Evolutionary conservation across 805 yeast species (phyloP).

Genomic region (Pichia membranifaciens): DNA sequence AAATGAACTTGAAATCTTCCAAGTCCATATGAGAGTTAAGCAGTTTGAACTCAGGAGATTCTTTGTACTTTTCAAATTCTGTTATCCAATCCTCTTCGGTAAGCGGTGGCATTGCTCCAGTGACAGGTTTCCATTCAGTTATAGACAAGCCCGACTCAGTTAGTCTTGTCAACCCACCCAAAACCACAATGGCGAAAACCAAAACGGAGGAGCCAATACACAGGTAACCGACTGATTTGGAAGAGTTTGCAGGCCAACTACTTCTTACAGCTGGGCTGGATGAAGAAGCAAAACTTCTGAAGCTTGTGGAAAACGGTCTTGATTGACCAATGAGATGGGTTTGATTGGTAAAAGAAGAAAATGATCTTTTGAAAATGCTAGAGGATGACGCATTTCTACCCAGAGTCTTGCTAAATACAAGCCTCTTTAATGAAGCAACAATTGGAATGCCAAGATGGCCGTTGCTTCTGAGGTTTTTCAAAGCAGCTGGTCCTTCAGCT

Average conservation of each 20-base stretch:
- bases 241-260: conserved; percentile 39
- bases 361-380: neutral
- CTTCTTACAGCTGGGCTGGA: conserved; percentile 2
- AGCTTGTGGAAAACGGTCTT: conserved; percentile 3
- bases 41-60: conserved; percentile 86
- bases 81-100: conserved; percentile 75
- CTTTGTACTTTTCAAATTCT: conserved; percentile 75
- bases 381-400: neutral
- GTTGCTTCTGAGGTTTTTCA: neutral
- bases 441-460: neutral
- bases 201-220: conserved; percentile 79
- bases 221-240: conserved; percentile 76
- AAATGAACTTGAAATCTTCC: conserved; percentile 92
- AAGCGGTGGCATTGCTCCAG: conserved; percentile 90
- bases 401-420: neutral
- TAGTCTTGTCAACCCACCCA: conserved; percentile 92
- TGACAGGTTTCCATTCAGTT: conserved; percentile 98
- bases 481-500: conserved; percentile 8
- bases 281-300: conserved; percentile 6
- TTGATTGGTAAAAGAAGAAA: neutral
- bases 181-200: conserved; percentile 91
- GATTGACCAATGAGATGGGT: neutral
- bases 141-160: conserved; percentile 95
- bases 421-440: too few relatives aligned
- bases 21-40: conserved; percentile 83